Percentiles rank a stretch among this genome's conserved stretches.
Evolutionary conservation across 225 moss, liverwort and hornwort species (phyloP).

Genomic region (Bryoerythrophyllum caledonicum): DNA sequence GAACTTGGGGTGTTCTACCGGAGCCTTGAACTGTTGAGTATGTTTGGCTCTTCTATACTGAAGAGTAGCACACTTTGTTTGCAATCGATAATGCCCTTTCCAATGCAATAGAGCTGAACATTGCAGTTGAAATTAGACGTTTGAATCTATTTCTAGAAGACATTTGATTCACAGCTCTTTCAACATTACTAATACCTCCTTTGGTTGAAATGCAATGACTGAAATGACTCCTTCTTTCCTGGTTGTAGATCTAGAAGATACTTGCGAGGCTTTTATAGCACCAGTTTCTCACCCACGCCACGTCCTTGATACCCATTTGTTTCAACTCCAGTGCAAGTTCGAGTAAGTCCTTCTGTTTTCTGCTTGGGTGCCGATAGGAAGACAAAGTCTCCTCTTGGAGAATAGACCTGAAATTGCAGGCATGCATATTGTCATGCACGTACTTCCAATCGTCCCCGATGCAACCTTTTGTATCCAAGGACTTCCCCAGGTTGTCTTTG

Average conservation of each 20-base stretch:
- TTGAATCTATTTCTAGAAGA: too few relatives aligned
- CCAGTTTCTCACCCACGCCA: neutral
- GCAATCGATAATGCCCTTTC: too few relatives aligned
- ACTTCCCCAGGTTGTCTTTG: neutral
- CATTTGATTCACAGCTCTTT: too few relatives aligned
- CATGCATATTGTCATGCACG: neutral
- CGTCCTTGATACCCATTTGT: neutral
- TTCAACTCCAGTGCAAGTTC: neutral
- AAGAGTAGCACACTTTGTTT: too few relatives aligned
- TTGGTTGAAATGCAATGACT: too few relatives aligned
- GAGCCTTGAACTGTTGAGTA: too few relatives aligned
- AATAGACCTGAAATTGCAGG: neutral
- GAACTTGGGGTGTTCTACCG: too few relatives aligned
- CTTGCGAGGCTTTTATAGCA: neutral
- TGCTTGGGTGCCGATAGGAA: neutral
- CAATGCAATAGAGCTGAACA: too few relatives aligned
- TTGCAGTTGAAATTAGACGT: too few relatives aligned
- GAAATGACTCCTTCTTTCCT: too few relatives aligned
- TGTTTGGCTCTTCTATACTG: slow-evolving; percentile 29
- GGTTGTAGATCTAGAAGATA: neutral
- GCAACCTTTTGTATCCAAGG: neutral
- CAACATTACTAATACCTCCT: too few relatives aligned
- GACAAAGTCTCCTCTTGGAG: neutral
- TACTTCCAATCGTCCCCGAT: neutral
- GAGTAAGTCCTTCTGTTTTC: neutral